Percentiles rank a stretch among this genome's conserved stretches.
These are phyloP conservation scores for Kwoniella sp. DNA, from an alignment of 768 basidiomycete genomes.

Conservation along the genomic window DNA sequence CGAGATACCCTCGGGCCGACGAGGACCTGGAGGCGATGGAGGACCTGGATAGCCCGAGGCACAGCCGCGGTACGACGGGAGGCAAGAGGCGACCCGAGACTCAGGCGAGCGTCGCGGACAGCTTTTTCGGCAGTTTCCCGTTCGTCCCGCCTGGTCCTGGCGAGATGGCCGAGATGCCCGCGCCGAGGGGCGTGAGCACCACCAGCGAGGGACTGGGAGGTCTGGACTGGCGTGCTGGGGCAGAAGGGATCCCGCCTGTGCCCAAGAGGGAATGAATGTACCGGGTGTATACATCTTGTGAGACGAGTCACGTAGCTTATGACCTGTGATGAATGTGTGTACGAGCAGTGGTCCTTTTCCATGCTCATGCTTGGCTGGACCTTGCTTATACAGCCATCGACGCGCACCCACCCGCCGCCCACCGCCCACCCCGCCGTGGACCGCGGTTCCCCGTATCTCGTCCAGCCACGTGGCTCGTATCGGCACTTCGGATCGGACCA, in stretches of 20 bases:
- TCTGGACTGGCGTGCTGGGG: slow-evolving; percentile 37
- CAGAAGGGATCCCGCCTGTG: background rate
- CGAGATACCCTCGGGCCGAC: background rate
- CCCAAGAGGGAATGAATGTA: background rate
- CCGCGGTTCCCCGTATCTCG: no score
- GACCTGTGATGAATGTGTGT: no score
- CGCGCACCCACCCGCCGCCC: no score
- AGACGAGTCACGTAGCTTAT: no score
- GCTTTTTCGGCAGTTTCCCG: slow-evolving; percentile 38
- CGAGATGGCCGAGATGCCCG: slow-evolving; percentile 29
- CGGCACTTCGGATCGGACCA: no score
- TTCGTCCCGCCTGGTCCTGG: slow-evolving; percentile 10
- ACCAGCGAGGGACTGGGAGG: slow-evolving; percentile 38
- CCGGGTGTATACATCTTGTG: background rate
- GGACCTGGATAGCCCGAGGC: background rate
- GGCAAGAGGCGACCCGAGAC: slow-evolving; percentile 24
- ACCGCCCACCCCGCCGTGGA: no score
- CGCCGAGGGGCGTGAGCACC: slow-evolving; percentile 24
- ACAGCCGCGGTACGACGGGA: background rate
- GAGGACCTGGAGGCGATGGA: background rate
- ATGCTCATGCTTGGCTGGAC: no score
- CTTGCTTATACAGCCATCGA: no score
- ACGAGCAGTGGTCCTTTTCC: no score
- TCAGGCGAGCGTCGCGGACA: slow-evolving; percentile 30
- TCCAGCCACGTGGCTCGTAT: no score